These are phyloP conservation scores for Lachnellula suecica DNA, from an alignment of 2,329 filamentous ascomycete genomes.

Conservation along the genomic window DNA sequence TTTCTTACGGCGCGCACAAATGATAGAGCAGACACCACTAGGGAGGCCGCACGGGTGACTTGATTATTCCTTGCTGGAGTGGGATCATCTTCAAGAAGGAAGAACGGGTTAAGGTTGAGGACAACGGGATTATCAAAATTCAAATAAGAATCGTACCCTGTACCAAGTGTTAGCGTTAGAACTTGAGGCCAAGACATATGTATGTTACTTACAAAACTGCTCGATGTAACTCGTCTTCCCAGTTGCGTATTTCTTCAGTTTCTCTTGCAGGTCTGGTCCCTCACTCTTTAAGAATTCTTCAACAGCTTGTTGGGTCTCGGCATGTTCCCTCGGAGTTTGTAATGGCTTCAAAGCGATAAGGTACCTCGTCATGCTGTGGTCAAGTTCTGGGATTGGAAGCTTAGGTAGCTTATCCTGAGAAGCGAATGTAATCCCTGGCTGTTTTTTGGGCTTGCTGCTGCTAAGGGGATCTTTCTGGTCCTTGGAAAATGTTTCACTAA, in stretches of 20 bases:
- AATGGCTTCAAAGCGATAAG: constrained; percentile 76
- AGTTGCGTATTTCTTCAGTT: constrained; percentile 83
- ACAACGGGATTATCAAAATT: constrained; percentile 98
- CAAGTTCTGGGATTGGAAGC: constrained; percentile 87
- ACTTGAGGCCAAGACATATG: not conserved
- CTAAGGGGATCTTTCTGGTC: constrained; percentile 47
- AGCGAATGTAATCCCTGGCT: constrained; percentile 79
- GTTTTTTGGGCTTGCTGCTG: constrained; percentile 46
- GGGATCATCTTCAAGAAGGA: constrained; percentile 94
- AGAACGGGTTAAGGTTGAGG: constrained; percentile 96
- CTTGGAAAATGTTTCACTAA: constrained; percentile 45
- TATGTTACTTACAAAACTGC: constrained; percentile 79
- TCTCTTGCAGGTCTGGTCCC: constrained; percentile 83
- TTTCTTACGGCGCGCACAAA: constrained; percentile 91
- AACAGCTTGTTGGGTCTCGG: constrained; percentile 77
- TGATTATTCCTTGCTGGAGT: constrained; percentile 96
- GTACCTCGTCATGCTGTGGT: constrained; percentile 76
- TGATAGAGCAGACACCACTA: constrained; percentile 85
- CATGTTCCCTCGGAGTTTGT: constrained; percentile 77
- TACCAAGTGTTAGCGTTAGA: not conserved
- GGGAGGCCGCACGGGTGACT: constrained; percentile 87
- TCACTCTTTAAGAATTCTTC: constrained; percentile 80
- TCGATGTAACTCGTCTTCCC: constrained; percentile 96
- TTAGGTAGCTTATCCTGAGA: constrained; percentile 87
- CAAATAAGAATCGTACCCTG: constrained; percentile 98